Base-by-base conservation (phyloP, 164 flowering plant species). In the Protea cynaroides region DNA sequence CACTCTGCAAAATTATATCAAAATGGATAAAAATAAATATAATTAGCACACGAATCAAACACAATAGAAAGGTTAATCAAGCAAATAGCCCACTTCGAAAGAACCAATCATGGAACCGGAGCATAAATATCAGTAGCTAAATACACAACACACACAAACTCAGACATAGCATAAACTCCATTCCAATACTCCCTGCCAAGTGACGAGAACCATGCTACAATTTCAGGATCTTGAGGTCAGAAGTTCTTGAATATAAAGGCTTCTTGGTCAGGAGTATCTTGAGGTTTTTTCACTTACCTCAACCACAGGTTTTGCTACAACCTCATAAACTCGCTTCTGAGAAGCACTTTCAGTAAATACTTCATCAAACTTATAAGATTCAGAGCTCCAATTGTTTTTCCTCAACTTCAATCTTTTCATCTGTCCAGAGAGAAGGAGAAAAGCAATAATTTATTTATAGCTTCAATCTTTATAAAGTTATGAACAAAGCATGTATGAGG, bases 331-430 rank as follows among this genome's bases (percentile, higher is more conserved):
- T 67, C 98, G 96, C 74, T 68, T 88, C 68, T 92, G 98, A 53
- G 98, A 90, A 59, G 96, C 89, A 64, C 80, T 78, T 76, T 86
- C 96, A n/a, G 90, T 71, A 59, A 92, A 82, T 5, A 90, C 83
- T 74, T 92, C 96, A 76, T 92, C 98, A 79, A 92, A 92, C 71
- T 73, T 80, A 63, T 81, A 92, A 21, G 88, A 80, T 57, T 92
- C 98, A 38, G 92, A 80, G 68, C 79, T 88, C 98, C 98, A 92
- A 62, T 87, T 92, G 78, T 90, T 90, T 72, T 88, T 90, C 65
- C 81, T 78, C 77, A 92, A 62, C 62, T 78, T 88, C 61, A 92
- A 69, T 77, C 86, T 83, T 74, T 87, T 92, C 65, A 90, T 76
- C 98, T 92, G 75, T 78, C 24, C 19, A 52, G n/a, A 55, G 22